These are phyloP conservation scores for Phytophthora melonis DNA, from an alignment of 352 stramenopile genomes.

Conservation along the genomic window DNA sequence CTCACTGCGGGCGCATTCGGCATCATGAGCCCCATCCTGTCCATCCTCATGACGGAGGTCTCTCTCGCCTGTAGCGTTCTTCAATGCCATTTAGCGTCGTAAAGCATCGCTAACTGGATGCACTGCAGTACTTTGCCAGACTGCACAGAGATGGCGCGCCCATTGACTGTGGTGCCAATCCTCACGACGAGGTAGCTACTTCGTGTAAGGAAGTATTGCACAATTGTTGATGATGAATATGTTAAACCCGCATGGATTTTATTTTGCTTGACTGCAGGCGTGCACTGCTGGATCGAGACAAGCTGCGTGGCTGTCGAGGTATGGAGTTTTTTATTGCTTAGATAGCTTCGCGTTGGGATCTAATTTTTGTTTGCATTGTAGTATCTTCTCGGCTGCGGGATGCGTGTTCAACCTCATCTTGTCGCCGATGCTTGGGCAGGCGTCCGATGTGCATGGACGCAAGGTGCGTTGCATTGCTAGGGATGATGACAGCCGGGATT, in stretches of 20 bases:
- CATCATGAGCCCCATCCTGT: slow-evolving; percentile 71
- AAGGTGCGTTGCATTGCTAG: slow-evolving; percentile 49
- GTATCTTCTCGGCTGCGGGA: slow-evolving; percentile 64
- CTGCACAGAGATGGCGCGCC: slow-evolving; percentile 50
- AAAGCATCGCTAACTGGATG: neutral
- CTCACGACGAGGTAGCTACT: slow-evolving; percentile 43
- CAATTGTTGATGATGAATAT: neutral
- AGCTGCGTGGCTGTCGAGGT: slow-evolving; percentile 77
- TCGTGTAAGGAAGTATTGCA: neutral
- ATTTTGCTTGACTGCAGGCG: slow-evolving; percentile 34
- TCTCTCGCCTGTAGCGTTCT: neutral
- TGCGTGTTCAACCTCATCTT: slow-evolving; percentile 69
- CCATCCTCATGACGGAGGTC: slow-evolving; percentile 79
- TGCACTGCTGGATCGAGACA: slow-evolving; percentile 70
- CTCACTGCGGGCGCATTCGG: slow-evolving; percentile 68
- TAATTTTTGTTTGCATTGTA: slow-evolving; percentile 22
- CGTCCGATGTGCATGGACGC: slow-evolving; percentile 72
- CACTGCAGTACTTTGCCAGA: slow-evolving; percentile 76
- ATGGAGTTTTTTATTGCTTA: neutral
- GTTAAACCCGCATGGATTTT: neutral
- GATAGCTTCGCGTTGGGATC: neutral
- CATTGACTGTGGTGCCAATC: slow-evolving; percentile 67
- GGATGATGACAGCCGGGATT: no score
- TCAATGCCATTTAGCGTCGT: neutral
- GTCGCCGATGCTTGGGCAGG: slow-evolving; percentile 71